Evolutionary conservation across 306 rosid species (phyloP).

Genomic region (Prunus mume): DNA sequence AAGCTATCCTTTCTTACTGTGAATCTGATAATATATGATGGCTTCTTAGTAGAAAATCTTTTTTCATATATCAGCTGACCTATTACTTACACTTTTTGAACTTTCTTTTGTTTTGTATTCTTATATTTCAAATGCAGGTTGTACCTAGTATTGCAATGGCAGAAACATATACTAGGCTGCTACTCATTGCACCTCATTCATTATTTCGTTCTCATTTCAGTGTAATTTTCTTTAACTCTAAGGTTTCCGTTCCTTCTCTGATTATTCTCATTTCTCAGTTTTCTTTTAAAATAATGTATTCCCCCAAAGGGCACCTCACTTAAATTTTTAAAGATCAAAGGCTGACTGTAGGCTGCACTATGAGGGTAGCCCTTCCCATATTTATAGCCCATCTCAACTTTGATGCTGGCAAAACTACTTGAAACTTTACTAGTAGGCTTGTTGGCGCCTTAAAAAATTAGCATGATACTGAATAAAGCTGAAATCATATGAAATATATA

Average conservation of each 20-base stretch:
- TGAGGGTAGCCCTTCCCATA: not conserved
- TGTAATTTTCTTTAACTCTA: slow-evolving; percentile 43
- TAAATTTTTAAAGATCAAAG: not conserved
- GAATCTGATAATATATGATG: not conserved
- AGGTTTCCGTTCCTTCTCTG: slow-evolving; percentile 4
- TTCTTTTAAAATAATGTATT: slow-evolving; percentile 5
- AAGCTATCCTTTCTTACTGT: not conserved
- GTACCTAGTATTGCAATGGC: slow-evolving; percentile 96
- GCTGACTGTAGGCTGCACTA: not conserved
- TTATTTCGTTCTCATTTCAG: slow-evolving; percentile 89
- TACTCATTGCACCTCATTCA: slow-evolving; percentile 85
- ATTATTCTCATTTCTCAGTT: slow-evolving; percentile 5
- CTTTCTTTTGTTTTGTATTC: slow-evolving; percentile 25
- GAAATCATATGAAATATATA: not conserved
- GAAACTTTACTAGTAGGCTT: not conserved
- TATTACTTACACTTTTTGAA: slow-evolving; percentile 10
- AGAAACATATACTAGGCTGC: slow-evolving; percentile 84
- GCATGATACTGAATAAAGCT: not conserved
- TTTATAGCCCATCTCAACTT: not conserved
- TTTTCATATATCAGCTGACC: not conserved
- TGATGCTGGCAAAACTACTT: not conserved
- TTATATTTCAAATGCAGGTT: slow-evolving; percentile 53
- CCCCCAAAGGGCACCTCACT: not conserved
- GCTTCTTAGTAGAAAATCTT: not conserved
- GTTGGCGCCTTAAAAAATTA: not conserved